Percentiles rank a stretch among this genome's conserved stretches.
These are phyloP conservation scores for Trichoderma gracile DNA, from an alignment of 2,329 filamentous ascomycete genomes.

Conservation along the genomic window DNA sequence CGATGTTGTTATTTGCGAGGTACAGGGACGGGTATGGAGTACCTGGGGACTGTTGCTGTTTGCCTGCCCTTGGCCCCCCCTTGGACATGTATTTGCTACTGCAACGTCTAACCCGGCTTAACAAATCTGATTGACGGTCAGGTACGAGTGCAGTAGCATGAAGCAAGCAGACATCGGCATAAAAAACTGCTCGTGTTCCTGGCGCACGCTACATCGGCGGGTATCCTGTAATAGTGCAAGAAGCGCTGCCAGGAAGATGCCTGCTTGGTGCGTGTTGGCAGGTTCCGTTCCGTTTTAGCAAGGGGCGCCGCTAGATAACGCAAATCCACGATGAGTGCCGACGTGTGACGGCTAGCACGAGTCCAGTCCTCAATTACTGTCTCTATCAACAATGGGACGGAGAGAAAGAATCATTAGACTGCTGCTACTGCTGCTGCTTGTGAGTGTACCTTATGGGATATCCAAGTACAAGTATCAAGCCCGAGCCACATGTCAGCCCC, in stretches of 20 bases:
- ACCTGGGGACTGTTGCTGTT: background rate
- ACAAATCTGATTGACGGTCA: background rate
- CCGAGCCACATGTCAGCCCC: background rate
- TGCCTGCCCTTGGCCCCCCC: background rate
- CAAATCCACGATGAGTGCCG: slow-evolving; percentile 1
- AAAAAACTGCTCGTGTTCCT: background rate
- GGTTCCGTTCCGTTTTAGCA: background rate
- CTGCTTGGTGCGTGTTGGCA: background rate
- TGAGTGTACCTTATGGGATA: no score
- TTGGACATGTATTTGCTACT: background rate
- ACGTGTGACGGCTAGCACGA: background rate
- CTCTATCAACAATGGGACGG: background rate
- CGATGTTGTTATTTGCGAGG: no score
- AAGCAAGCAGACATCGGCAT: background rate
- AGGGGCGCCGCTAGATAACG: background rate
- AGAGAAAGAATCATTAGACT: background rate
- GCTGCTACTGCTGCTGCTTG: background rate
- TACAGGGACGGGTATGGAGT: background rate
- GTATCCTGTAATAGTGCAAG: background rate
- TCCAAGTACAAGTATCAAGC: background rate
- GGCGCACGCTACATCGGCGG: background rate
- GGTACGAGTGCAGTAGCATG: background rate
- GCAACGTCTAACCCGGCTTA: background rate
- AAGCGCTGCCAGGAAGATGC: background rate
- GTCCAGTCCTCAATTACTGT: background rate